These are phyloP conservation scores for Sugiyamaella boreocaroliniensis DNA, from an alignment of 805 yeast species.

Conservation along the genomic window DNA sequence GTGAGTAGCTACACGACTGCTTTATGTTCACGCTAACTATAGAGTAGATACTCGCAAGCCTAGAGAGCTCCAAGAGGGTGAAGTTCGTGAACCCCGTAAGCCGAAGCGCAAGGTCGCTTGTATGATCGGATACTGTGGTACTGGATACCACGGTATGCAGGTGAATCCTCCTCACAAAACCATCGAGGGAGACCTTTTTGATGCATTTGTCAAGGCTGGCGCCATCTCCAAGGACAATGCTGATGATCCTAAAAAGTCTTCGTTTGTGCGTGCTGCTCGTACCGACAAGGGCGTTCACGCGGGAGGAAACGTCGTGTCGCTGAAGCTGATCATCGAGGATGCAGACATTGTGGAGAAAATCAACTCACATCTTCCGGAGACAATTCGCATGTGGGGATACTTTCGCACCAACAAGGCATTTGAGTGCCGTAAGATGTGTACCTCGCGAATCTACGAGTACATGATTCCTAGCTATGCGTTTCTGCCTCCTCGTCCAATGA, in stretches of 20 bases:
- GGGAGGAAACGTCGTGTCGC: constrained; percentile 84
- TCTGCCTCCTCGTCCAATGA: constrained; percentile 79
- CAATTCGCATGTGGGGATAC: constrained; percentile 88
- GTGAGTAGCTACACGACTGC: not conserved
- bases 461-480: constrained; percentile 86
- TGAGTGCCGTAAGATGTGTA: constrained; percentile 92
- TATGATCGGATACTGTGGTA: constrained; percentile 90
- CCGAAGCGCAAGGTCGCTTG: constrained; percentile 83
- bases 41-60: constrained; percentile 13
- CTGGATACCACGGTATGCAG: constrained; percentile 97
- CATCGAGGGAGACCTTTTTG: constrained; percentile 82
- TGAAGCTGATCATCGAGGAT: constrained; percentile 80
- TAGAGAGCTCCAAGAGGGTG: constrained; percentile 24
- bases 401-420: constrained; percentile 83
- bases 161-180: constrained; percentile 81
- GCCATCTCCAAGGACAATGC: constrained; percentile 84
- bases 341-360: constrained; percentile 64
- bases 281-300: constrained; percentile 99
- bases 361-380: constrained; percentile 71
- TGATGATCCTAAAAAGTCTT: constrained; percentile 78
- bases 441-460: constrained; percentile 93
- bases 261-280: constrained; percentile 54
- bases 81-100: constrained; percentile 28
- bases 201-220: constrained; percentile 78
- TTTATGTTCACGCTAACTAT: not conserved